These are phyloP conservation scores for Acer saccharum DNA, from an alignment of 345 rosid species.

Conservation along the genomic window DNA sequence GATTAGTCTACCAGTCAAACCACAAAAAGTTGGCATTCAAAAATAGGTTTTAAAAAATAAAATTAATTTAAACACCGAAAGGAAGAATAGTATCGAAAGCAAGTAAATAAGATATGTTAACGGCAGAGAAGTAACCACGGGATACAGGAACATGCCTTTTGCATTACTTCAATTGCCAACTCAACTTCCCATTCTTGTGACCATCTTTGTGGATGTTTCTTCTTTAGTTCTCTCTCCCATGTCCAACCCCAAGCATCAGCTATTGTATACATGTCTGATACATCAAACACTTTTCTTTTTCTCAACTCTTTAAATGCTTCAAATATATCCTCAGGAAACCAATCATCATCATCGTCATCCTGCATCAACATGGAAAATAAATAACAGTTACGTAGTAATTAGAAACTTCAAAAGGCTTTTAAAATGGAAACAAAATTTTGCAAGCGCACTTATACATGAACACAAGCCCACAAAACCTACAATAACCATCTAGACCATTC, in stretches of 20 bases:
- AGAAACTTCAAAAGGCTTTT: background rate
- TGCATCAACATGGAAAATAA: constrained; percentile 31
- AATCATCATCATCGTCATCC: constrained; percentile 87
- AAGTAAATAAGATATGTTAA: background rate
- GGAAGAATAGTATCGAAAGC: background rate
- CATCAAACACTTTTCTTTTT: constrained; percentile 71
- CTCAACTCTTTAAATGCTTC: constrained; percentile 94
- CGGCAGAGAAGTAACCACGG: constrained; percentile 1
- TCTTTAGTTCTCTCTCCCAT: constrained; percentile 84
- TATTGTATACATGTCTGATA: constrained; percentile 85
- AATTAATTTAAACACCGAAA: background rate
- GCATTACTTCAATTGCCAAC: constrained; percentile 74
- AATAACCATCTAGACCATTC: background rate
- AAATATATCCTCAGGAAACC: constrained; percentile 84
- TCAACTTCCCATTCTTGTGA: constrained; percentile 98
- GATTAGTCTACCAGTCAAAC: background rate
- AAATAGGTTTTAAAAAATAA: background rate
- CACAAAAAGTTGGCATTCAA: background rate
- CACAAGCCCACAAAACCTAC: background rate
- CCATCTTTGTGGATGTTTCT: constrained; percentile 77
- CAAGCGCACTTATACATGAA: background rate
- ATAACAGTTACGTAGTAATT: background rate
- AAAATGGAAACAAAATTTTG: background rate
- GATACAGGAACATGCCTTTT: constrained; percentile 55
- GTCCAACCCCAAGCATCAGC: constrained; percentile 99